Evolutionary conservation across 2,329 filamentous ascomycete genomes (phyloP).

Genomic region (Drechslerella coelobrocha): DNA sequence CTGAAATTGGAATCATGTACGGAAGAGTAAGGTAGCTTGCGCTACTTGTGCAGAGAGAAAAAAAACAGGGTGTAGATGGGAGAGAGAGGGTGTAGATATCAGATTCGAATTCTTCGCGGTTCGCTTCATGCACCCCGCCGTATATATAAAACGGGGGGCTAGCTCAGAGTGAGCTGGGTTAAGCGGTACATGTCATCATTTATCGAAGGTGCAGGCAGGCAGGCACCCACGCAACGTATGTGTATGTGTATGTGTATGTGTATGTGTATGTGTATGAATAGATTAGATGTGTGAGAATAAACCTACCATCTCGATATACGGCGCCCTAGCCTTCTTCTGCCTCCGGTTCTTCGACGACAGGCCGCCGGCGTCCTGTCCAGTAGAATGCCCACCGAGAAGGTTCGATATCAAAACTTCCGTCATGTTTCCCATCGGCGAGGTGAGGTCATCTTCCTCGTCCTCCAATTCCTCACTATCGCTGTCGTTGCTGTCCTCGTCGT

Average conservation of each 20-base stretch:
- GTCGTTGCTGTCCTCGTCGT: constrained; percentile 57
- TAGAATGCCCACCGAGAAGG: constrained; percentile 9
- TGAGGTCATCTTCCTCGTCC: not conserved
- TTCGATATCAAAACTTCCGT: constrained; percentile 34
- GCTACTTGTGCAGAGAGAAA: too few species aligned
- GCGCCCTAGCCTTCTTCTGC: constrained; percentile 16
- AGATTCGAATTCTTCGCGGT: constrained; percentile 50
- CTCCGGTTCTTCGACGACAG: constrained; percentile 13
- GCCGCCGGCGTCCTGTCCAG: not conserved
- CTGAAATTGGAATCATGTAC: too few species aligned
- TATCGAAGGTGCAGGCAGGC: too few species aligned
- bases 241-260: not conserved
- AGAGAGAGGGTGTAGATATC: constrained; percentile 5
- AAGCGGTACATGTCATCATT: constrained; percentile 51
- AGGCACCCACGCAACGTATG: too few species aligned
- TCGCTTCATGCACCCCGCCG: constrained; percentile 44
- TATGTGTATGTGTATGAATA: not conserved
- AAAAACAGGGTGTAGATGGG: not conserved
- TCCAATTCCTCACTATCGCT: constrained; percentile 52
- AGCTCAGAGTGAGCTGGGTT: constrained; percentile 51
- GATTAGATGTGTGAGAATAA: not conserved
- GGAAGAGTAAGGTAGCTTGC: too few species aligned
- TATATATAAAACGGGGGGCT: constrained; percentile 19
- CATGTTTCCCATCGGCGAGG: constrained; percentile 1
- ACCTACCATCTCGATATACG: constrained; percentile 50